Base-by-base conservation (phyloP, 2,329 filamentous ascomycete genomes). In the Penicillium sp. region DNA sequence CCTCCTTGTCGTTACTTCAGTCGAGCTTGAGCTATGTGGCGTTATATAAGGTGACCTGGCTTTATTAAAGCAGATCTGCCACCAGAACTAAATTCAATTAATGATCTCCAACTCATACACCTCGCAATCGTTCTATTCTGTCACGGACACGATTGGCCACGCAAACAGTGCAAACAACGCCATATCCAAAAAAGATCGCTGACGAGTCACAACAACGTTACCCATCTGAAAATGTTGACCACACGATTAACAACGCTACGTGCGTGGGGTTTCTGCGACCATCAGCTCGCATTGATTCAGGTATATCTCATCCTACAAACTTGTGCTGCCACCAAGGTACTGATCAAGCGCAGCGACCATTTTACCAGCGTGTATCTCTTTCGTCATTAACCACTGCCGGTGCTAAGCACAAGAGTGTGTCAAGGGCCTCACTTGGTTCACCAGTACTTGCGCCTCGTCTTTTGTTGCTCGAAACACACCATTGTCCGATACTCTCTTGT, bases 131-230 rank as follows among this genome's bases (percentile, higher is more conserved):
- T n/a, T n/a, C n/a, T n/a, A n/a, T n/a, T n/a, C n/a, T n/a, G n/a
- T n/a, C n/a, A n/a, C n/a, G n/a, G n/a, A n/a, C n/a, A n/a, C n/a
- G n/a, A n/a, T 18, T 14, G 21, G 11, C 14, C 26, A 38, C 33
- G 39, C 58, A 61, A 63, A 62, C 59, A 56, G 27, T 60, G 54
- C 58, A 61, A 62, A 63, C 58, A 53, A 10, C 13, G 34, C 31
- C 31, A 20, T 16, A 43, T 36, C 41, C 44, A 40, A 41, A 43
- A 54, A 47, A 45, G 37, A 45, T 43, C 41, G 33, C 41, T 33
- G 39, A 34, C 23, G 7, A 26, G 33, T 41, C 38, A 31, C 37
- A 32, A 41, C 11, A 38, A 28, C 23, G 17, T 38, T 39, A 27
- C 36, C 26, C 32, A 33, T 33, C 26, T 38, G 16, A 33, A 49